Percentiles rank a stretch among this genome's conserved stretches.
phyloP scores from a whole-genome alignment of 495 filamentous ascomycete species.

The Haplographium delicatum region DNA sequence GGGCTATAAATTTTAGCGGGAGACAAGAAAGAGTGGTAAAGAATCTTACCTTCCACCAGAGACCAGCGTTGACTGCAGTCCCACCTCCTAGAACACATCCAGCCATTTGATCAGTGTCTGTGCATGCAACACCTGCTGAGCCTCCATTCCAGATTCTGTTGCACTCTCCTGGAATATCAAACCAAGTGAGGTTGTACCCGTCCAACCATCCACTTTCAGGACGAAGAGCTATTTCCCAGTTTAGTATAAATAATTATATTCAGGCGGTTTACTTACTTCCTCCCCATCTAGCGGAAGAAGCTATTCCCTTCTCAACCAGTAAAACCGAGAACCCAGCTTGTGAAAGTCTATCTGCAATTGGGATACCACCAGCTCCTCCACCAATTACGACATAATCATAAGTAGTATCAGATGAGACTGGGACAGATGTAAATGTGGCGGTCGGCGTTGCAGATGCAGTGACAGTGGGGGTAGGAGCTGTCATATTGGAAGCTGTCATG shows the following conservation, averaged over 20 bases:
- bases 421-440: slow-evolving; percentile 31
- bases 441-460: slow-evolving; percentile 27
- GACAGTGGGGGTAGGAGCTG: slow-evolving; percentile 32
- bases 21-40: background rate
- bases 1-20: slow-evolving; percentile 30
- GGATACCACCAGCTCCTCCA: slow-evolving; percentile 59
- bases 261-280: slow-evolving; percentile 36
- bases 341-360: slow-evolving; percentile 58
- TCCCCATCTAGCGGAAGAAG: slow-evolving; percentile 53
- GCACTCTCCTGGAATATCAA: slow-evolving; percentile 76
- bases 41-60: slow-evolving; percentile 45
- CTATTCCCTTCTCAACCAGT: slow-evolving; percentile 61
- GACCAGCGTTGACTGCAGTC: slow-evolving; percentile 66
- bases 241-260: slow-evolving; percentile 9
- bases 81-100: slow-evolving; percentile 76
- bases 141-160: slow-evolving; percentile 60
- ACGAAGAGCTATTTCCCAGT: slow-evolving; percentile 20
- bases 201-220: slow-evolving; percentile 49
- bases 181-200: slow-evolving; percentile 63
- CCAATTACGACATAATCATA: slow-evolving; percentile 69
- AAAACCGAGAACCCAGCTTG: slow-evolving; percentile 58
- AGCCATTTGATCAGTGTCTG: slow-evolving; percentile 66
- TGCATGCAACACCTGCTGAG: slow-evolving; percentile 58
- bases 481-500: slow-evolving; percentile 31
- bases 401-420: slow-evolving; percentile 39